phyloP scores from a whole-genome alignment of 352 stramenopile species.

The Pythium scleroteichum region DNA sequence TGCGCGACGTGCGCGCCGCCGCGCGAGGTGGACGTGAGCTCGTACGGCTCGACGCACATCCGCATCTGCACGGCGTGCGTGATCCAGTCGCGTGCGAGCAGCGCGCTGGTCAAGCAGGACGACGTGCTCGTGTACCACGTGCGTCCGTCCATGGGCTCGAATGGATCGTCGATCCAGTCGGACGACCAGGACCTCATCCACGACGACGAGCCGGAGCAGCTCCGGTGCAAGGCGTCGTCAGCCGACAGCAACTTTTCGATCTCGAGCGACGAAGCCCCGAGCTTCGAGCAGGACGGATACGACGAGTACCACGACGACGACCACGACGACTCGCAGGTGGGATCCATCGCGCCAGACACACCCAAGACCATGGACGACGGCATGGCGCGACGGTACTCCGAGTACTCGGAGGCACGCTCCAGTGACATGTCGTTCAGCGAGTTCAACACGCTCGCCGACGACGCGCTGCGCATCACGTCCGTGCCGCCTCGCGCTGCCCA shows the following conservation, averaged over 20 bases:
- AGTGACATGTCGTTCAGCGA: conserved; percentile 65
- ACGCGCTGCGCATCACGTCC: conserved; percentile 23
- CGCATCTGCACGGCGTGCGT: conserved; percentile 74
- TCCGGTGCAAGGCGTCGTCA: conserved; percentile 14
- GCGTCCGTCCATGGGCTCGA: conserved; percentile 28
- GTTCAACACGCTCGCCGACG: conserved; percentile 55
- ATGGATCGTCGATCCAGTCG: conserved; percentile 39
- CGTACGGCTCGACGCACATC: conserved; percentile 34
- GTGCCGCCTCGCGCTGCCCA: conserved; percentile 24
- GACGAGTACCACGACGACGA: conserved; percentile 13
- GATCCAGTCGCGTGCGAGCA: conserved; percentile 38
- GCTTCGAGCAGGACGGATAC: conserved; percentile 9
- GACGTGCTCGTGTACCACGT: conserved; percentile 52
- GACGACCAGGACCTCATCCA: conserved; percentile 7
- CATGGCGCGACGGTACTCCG: conserved; percentile 15
- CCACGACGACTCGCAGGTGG: conserved; percentile 15
- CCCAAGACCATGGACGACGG: conserved; percentile 1
- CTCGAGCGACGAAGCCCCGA: conserved; percentile 20
- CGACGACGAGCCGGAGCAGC: conserved; percentile 3
- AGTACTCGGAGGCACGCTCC: conserved; percentile 42
- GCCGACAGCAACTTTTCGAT: conserved; percentile 32
- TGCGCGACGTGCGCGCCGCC: conserved; percentile 65
- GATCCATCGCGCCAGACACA: conserved; percentile 7
- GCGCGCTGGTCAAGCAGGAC: conserved; percentile 23
- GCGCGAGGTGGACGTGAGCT: conserved; percentile 47